Evolutionary conservation across 768 basidiomycete species (phyloP).

Genomic region (Naematelia encephala): DNA sequence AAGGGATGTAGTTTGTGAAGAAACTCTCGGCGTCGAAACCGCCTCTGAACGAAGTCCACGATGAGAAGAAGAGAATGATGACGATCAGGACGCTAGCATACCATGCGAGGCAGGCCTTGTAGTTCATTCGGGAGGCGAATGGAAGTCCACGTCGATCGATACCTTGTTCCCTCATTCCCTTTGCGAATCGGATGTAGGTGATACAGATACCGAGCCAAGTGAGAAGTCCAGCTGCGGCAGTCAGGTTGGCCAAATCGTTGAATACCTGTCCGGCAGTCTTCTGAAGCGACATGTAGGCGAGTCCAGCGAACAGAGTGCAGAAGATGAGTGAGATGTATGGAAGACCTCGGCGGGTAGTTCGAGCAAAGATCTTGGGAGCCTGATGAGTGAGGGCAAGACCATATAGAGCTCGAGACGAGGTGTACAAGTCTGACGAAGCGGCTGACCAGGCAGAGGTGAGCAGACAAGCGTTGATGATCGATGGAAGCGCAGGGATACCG

Average conservation of each 20-base stretch:
- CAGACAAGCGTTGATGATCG: constrained; percentile 61
- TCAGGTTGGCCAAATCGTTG: constrained; percentile 69
- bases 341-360: constrained; percentile 67
- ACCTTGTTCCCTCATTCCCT: constrained; percentile 77
- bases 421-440: constrained; percentile 82
- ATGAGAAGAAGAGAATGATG: constrained; percentile 49
- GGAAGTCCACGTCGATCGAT: constrained; percentile 69
- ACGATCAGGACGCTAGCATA: constrained; percentile 48
- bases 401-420: constrained; percentile 72
- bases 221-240: constrained; percentile 58
- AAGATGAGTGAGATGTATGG: constrained; percentile 71
- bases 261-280: constrained; percentile 71
- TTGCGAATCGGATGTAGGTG: constrained; percentile 77
- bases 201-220: constrained; percentile 77
- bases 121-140: constrained; percentile 42
- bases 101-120: constrained; percentile 55
- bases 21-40: constrained; percentile 65
- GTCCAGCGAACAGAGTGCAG: constrained; percentile 59
- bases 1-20: constrained; percentile 70
- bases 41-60: constrained; percentile 57
- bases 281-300: constrained; percentile 76
- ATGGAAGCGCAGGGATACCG: constrained; percentile 82
- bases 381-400: constrained; percentile 75
- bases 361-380: constrained; percentile 74
- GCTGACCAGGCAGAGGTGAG: constrained; percentile 92